Base-by-base conservation (phyloP, 345 rosid genomes). In the Dimocarpus longan region DNA sequence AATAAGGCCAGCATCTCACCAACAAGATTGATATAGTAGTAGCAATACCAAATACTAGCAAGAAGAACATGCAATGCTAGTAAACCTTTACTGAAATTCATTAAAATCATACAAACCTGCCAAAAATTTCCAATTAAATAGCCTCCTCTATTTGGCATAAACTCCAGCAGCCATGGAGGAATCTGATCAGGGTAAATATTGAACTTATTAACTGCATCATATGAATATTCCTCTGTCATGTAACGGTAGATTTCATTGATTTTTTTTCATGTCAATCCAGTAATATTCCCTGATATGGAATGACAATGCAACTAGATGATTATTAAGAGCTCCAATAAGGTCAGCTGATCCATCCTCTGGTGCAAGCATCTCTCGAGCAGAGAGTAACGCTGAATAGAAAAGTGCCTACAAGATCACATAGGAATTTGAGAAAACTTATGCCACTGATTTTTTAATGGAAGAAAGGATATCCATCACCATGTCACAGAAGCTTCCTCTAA, bases 131-230 rank as follows among this genome's bases (percentile, higher is more conserved):
- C 97, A 54, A 94, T 87, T 81, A 93, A 80, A 79, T 93, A 91
- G 13, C 98, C 97, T 73, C 98, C 98, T 77, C 75, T 85, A 46
- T 73, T 82, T 8, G 98, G 98, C 97, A 93, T 90, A 80, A 86
- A 94, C 59, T 89, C 95, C 64, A 93, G 93, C 79, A 93, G 84
- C 97, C 98, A 93, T 15, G 91, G 83, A 73, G 97, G 93, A 81
- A 95, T 93, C 84, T 95, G 97, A 82, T 95, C 97, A 32, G 97
- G 98, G 83, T 95, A 93, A 57, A 95, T 95, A 80, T 95, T 95
- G 84, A 95, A 95, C 89, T 93, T 95, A 42, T 93, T 95, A 80
- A 93, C 96, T 0, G 97, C 98, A 57, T 95, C 96, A 37, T 88
- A 93, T 1, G 98, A 95, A 85, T 94, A 90, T 79, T 94, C 98